Evolutionary conservation across 495 filamentous ascomycete genomes (phyloP), one percentile per base, ranked within the genome.

Genomic region (Hypoxylon crocopeplum): DNA sequence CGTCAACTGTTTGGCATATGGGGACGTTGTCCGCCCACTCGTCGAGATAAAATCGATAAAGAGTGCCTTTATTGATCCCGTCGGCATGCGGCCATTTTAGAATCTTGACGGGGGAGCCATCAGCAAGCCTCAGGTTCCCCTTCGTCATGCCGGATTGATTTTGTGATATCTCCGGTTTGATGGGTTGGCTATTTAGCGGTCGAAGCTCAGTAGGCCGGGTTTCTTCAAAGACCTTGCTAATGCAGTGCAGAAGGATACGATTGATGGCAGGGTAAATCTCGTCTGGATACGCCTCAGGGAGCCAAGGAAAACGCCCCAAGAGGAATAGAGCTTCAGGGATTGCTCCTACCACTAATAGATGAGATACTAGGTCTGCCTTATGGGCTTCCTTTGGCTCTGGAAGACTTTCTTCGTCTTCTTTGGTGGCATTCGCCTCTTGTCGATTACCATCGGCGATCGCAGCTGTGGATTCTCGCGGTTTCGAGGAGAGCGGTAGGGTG

Each of bases 11-110:
- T 68, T 96, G 92, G 66, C 94, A 98, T 7, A 96, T 74, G 1
- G 95, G 95, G 22, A 98, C 79, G 58, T 92, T 93, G 58, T 98
- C 93, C 7, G 88, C 80, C 95, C 95, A 99, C 48, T 98, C 93
- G 53, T 97, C 93, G 86, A 92, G 97, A 73, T 98, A 99, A 70
- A 95, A 98, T 20, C 88, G 82, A 67, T 96, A 97, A 40, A 86
- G 83, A 3, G 79, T 82, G 5, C 86, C 87, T 65, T 92, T 89
- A 32, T 82, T 84, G 5, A 79, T 83, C 56, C 92, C 91, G 53
- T 96, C 92, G 11, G 91, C 78, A 60, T 87, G 84, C 15, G 91
- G 87, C 91, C 91, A 95, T 48, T 85, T 82, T 44, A 93, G 69
- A 4, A 82, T 79, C 63, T 88, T 87, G 30, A 84, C 83, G 32